Percentiles rank a stretch among this genome's conserved stretches.
Conservation (phyloP, 331 rosid genomes). For the Arachis monticola region DNA sequence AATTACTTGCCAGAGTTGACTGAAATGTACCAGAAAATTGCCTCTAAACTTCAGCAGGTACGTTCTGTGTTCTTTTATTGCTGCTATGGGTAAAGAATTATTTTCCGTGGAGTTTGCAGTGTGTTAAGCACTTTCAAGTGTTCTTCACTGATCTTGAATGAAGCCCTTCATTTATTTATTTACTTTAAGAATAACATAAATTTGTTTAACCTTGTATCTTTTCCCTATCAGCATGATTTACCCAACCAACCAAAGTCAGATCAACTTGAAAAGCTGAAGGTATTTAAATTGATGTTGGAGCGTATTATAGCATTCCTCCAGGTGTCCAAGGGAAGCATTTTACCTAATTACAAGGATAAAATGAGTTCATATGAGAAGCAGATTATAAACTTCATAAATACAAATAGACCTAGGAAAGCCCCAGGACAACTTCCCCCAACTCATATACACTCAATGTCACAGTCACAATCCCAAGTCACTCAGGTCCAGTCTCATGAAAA, state of each 20-base stretch:
- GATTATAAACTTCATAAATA: constrained; percentile 67
- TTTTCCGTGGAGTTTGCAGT: constrained; percentile 32
- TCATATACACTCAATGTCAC: constrained; percentile 67
- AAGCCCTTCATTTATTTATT: constrained; percentile 18
- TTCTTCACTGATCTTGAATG: constrained; percentile 32
- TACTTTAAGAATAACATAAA: constrained; percentile 26
- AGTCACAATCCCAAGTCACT: constrained; percentile 71
- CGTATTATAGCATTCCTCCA: constrained; percentile 66
- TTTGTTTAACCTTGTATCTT: constrained; percentile 26
- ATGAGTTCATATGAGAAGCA: constrained; percentile 79
- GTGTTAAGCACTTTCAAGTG: constrained; percentile 28
- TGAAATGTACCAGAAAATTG: constrained; percentile 82
- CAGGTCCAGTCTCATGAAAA: constrained; percentile 76
- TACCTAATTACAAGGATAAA: constrained; percentile 61
- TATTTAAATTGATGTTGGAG: constrained; percentile 76
- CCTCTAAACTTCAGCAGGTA: constrained; percentile 79
- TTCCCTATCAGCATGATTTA: constrained; percentile 69
- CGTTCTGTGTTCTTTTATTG: constrained; percentile 25
- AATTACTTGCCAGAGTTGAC: constrained; percentile 66
- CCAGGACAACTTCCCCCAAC: constrained; percentile 73
- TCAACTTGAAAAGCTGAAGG: constrained; percentile 67
- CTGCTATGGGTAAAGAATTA: constrained; percentile 15
- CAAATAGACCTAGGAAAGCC: constrained; percentile 58
- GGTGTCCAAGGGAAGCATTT: constrained; percentile 54
- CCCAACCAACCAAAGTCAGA: constrained; percentile 72